Evolutionary conservation across 129 eudicot genomes (phyloP).

Genomic region (Silybum marianum): DNA sequence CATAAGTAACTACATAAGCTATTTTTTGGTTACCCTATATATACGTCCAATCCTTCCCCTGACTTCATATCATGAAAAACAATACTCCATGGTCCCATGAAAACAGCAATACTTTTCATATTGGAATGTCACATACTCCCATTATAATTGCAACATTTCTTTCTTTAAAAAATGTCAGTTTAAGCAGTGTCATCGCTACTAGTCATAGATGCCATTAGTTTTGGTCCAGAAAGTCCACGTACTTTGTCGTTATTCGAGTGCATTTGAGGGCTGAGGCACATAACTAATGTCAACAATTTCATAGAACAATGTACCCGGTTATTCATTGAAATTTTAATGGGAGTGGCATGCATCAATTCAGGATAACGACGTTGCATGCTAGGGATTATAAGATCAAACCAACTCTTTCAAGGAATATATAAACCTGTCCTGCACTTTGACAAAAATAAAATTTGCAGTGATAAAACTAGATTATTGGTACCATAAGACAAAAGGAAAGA

Average conservation of each 20-base stretch:
- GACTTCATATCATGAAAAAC: background rate
- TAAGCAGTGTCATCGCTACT: background rate
- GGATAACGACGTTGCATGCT: background rate
- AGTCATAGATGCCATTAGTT: background rate
- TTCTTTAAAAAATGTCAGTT: background rate
- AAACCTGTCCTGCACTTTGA: background rate
- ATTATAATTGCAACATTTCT: background rate
- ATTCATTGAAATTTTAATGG: background rate
- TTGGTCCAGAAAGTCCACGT: background rate
- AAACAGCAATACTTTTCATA: conserved; percentile 1
- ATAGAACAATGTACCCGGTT: background rate
- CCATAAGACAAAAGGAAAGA: no score
- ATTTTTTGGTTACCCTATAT: background rate
- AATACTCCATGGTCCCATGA: background rate
- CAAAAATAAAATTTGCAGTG: background rate
- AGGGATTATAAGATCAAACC: background rate
- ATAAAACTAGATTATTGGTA: background rate
- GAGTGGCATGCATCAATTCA: background rate
- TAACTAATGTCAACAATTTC: background rate
- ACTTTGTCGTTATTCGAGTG: background rate
- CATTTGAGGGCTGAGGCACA: background rate
- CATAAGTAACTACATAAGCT: background rate
- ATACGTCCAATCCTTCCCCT: conserved; percentile 1
- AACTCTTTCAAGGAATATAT: background rate
- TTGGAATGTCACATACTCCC: background rate